These are phyloP conservation scores for Fraxinus latifolia DNA, from an alignment of 305 asterid species.

Conservation along the genomic window DNA sequence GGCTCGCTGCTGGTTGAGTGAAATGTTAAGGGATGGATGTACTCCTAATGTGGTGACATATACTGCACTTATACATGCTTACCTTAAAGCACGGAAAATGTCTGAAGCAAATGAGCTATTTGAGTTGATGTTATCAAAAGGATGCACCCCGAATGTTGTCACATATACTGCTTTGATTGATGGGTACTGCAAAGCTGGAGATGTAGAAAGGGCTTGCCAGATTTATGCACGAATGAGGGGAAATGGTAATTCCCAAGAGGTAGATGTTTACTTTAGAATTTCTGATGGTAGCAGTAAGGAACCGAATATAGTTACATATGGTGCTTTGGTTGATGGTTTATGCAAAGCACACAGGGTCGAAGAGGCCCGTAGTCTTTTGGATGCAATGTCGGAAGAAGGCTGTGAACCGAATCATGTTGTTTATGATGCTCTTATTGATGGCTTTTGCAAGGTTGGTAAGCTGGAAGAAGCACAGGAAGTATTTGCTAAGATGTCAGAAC, in stretches of 20 bases:
- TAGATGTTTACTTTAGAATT: constrained; percentile 60
- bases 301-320: constrained; percentile 75
- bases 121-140: constrained; percentile 69
- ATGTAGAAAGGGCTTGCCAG: constrained; percentile 68
- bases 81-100: constrained; percentile 73
- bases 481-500: constrained; percentile 65
- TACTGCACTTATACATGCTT: constrained; percentile 81
- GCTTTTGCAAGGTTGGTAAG: constrained; percentile 86
- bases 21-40: constrained; percentile 73
- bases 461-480: constrained; percentile 89
- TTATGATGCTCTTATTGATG: constrained; percentile 87
- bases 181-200: constrained; percentile 88
- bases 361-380: constrained; percentile 73
- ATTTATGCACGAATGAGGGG: constrained; percentile 82
- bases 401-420: constrained; percentile 75
- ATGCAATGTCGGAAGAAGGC: constrained; percentile 62
- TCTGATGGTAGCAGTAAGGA: constrained; percentile 40
- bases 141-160: constrained; percentile 78
- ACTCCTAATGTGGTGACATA: constrained; percentile 80
- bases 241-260: constrained; percentile 41
- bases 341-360: constrained; percentile 78
- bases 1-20: constrained; percentile 79
- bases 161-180: constrained; percentile 86
- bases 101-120: constrained; percentile 68
- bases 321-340: constrained; percentile 87